Evolutionary conservation across 139 green algal species (phyloP), one percentile per base, ranked within the genome.

Genomic region (Chlorella sp.): DNA sequence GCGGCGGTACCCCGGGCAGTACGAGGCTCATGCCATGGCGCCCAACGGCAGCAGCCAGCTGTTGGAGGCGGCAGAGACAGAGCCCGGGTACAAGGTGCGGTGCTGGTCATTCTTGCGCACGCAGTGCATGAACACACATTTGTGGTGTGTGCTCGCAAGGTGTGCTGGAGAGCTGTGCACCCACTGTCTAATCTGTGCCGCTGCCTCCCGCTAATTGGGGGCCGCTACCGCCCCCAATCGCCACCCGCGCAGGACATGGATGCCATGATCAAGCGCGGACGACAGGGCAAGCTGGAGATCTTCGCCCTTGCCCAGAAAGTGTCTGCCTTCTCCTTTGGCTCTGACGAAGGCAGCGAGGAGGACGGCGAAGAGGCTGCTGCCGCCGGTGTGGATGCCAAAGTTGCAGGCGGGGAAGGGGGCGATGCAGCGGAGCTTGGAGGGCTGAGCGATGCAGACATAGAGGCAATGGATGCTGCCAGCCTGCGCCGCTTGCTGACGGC

Each of bases 161-260:
- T n/a, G n/a, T n/a, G n/a, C n/a, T n/a, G n/a, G n/a, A n/a, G n/a
- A n/a, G n/a, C n/a, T n/a, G n/a, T n/a, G n/a, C n/a, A n/a, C n/a
- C n/a, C n/a, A n/a, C n/a, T n/a, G n/a, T n/a, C n/a, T n/a, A n/a
- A n/a, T n/a, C n/a, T n/a, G n/a, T n/a, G n/a, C n/a, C n/a, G n/a
- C n/a, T n/a, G n/a, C n/a, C n/a, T n/a, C n/a, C n/a, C n/a, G n/a
- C n/a, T n/a, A n/a, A n/a, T n/a, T n/a, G n/a, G n/a, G n/a, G n/a
- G n/a, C n/a, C n/a, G n/a, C n/a, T n/a, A n/a, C n/a, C n/a, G n/a
- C n/a, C n/a, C n/a, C n/a, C n/a, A n/a, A n/a, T n/a, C n/a, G n/a
- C n/a, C n/a, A n/a, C n/a, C n/a, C n/a, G n/a, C n/a, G 68, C 87
- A 94, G 79, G 79, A 94, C 36, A 81, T 95, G 21, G 93, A 95